Base-by-base conservation (phyloP, 2,329 filamentous ascomycete species). In the Ophidiomyces ophidiicola region DNA sequence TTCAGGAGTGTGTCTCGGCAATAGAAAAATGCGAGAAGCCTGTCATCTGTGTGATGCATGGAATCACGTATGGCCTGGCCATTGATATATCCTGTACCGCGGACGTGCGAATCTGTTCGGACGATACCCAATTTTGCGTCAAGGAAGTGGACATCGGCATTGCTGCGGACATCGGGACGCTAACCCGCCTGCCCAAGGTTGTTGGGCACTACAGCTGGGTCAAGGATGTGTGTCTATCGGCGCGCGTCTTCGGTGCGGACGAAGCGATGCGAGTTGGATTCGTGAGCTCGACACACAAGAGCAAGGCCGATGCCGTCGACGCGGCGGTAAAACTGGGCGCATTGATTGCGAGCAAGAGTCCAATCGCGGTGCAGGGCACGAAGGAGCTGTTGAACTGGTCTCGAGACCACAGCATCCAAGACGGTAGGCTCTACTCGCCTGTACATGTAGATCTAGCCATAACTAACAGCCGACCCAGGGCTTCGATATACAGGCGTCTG, bases 11-110 rank as follows among this genome's bases (percentile, higher is more conserved):
- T 52, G 77, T 98, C 46, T 71, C 70, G 1, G 71, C 77, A 10
- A 66, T 93, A 38, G 88, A 94, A 58, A 77, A 72, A 50, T 96
- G 88, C 61, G 82, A 90, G 63, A 96, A 96, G 63, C 85, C 85
- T 44, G 83, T 94, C 23, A 81, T 96, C 43, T 79, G 76, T 36
- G 78, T 85, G 14, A 62, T 94, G 48, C 83, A 93, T 52, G 86
- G 80, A 28, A 75, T 87, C 49, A 72, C 78, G 2, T 76, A 83
- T 50, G 85, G 86, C 11, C 68, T 92, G 6, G 82, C 76, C 12
- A 79, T 92, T 46, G 84, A 93, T 55, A 43, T 69, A 5, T 52
- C 56, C 10, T 55, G 57, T 1, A 62, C 63, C 2, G 55, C 60
- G 2, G 66, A 69, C 35, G 53, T 69, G 32, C 55, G 65, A 5